phyloP scores from a whole-genome alignment of 768 basidiomycete genomes.

The Tylopilus rubrobrunneus region DNA sequence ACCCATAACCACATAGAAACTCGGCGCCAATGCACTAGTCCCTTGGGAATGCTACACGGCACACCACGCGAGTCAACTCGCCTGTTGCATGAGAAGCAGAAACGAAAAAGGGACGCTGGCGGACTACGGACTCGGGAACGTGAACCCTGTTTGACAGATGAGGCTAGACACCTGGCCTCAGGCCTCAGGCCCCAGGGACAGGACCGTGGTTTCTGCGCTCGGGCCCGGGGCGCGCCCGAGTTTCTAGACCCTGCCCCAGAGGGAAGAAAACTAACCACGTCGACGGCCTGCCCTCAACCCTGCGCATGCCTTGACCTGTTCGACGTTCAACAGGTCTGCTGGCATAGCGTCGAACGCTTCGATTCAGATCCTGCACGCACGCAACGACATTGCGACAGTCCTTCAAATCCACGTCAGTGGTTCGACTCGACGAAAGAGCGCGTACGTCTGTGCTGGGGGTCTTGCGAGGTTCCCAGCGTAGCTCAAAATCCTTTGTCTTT shows the following conservation, averaged over 20 bases:
- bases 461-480: background rate
- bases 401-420: background rate
- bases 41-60: no score
- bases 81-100: background rate
- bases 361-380: background rate
- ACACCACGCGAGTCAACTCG: no score
- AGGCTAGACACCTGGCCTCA: no score
- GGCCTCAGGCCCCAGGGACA: background rate
- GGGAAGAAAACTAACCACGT: background rate
- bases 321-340: background rate
- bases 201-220: background rate
- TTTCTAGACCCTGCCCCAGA: background rate
- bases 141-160: background rate
- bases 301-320: background rate
- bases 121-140: background rate
- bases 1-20: background rate
- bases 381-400: background rate
- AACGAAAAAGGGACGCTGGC: background rate
- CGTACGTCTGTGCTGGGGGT: background rate
- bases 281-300: constrained; percentile 1
- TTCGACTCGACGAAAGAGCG: background rate
- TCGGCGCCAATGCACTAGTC: no score
- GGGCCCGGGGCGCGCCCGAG: background rate
- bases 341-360: background rate
- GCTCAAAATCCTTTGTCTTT: background rate